A percentile compares a stretch with the other conserved stretches of the same genome.
Evolutionary conservation across 2,329 filamentous ascomycete species (phyloP).

Genomic region (Verticillium dahliae): DNA sequence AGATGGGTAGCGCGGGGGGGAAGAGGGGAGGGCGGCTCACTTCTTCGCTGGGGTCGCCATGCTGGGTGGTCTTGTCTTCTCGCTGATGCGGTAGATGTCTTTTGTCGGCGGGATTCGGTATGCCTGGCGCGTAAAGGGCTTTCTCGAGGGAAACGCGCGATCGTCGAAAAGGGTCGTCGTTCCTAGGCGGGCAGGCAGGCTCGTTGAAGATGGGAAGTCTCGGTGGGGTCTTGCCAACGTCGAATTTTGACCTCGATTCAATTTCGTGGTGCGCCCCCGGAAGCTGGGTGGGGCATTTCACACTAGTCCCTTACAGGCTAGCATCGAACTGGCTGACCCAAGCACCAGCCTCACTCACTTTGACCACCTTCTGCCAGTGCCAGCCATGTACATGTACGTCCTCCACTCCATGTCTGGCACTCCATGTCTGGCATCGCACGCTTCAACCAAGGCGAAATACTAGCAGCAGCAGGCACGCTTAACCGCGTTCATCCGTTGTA

Average conservation of each 20-base stretch:
- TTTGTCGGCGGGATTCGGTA: neutral
- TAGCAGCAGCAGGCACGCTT: neutral
- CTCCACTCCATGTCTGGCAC: too few relatives aligned
- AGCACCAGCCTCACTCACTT: neutral
- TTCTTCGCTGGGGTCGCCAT: neutral
- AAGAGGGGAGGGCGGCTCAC: neutral
- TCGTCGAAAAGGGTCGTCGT: neutral
- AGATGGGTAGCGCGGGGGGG: neutral
- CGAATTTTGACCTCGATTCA: slow-evolving; percentile 3
- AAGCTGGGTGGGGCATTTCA: neutral
- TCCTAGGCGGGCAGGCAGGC: neutral
- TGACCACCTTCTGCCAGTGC: neutral
- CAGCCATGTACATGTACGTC: too few relatives aligned
- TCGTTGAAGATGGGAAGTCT: neutral
- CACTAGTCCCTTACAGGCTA: neutral
- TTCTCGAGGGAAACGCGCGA: neutral
- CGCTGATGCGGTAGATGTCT: neutral
- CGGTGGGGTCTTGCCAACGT: slow-evolving; percentile 1
- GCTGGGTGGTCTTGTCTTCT: neutral
- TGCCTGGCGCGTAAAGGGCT: neutral
- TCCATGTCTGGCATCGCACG: too few relatives aligned
- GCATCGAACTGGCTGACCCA: neutral
- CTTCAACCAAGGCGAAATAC: too few relatives aligned
- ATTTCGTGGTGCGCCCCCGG: slow-evolving; percentile 1
- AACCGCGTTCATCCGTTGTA: neutral